Evolutionary conservation across 2,329 filamentous ascomycete species (phyloP).

Genomic region (Daldinia sp.): DNA sequence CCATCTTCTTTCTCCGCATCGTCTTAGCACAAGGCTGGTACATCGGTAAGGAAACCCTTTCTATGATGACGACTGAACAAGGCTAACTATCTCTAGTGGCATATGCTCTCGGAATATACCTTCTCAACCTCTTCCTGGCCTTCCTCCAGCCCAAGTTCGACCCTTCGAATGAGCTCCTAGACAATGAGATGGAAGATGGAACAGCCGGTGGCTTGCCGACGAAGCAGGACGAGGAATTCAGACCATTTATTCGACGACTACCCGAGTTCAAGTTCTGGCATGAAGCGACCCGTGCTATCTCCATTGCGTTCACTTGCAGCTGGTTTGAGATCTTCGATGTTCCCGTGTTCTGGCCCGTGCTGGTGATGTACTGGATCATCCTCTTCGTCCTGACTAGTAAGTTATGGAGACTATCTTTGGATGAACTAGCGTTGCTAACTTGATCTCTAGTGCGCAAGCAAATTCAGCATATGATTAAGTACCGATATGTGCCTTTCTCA

Average conservation of each 20-base stretch:
- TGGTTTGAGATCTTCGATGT: constrained; percentile 97
- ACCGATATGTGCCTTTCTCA: constrained; percentile 95
- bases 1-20: constrained; percentile 90
- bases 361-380: constrained; percentile 99
- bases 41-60: constrained; percentile 74
- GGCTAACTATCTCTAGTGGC: constrained; percentile 72
- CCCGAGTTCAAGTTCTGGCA: constrained; percentile 99
- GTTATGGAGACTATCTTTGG: constrained; percentile 54
- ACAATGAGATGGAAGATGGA: constrained; percentile 97
- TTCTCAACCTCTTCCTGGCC: constrained; percentile 98
- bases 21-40: constrained; percentile 97
- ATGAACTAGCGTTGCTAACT: constrained; percentile 22
- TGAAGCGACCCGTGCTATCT: constrained; percentile 87
- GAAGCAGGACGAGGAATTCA: constrained; percentile 97
- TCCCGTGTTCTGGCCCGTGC: constrained; percentile 97
- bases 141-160: constrained; percentile 99
- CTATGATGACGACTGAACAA: not conserved
- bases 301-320: constrained; percentile 85
- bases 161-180: constrained; percentile 88
- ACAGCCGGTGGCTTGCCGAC: constrained; percentile 85
- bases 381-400: constrained; percentile 94
- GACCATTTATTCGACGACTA: constrained; percentile 93
- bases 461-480: constrained; percentile 99
- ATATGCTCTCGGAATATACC: constrained; percentile 97
- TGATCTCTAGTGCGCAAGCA: constrained; percentile 87